Evolutionary conservation across 768 basidiomycete species (phyloP), one percentile per base, ranked within the genome.

Genomic region (Termitomyces sp.): DNA sequence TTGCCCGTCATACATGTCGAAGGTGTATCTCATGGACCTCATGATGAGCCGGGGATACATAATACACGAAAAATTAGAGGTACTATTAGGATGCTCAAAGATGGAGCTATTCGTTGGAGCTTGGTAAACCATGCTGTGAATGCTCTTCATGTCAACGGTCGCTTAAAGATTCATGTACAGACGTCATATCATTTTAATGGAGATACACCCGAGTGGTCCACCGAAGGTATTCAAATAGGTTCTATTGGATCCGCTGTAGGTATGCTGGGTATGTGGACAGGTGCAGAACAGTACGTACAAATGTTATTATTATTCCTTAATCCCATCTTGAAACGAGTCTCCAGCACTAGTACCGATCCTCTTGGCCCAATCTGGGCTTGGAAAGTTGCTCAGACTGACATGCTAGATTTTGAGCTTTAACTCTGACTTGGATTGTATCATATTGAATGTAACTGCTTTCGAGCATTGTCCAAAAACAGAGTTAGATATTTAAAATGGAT

Each of bases 191-290:
- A 68, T 15, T 51, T 66, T 0, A 69, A 69, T 11, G 66, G 73
- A 17, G 62, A 64, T 19, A 56, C 56, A 5, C 69, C 75, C 0
- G 75, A 81, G 57, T 84, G 82, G 83, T 66, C 70, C 1, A 77
- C 73, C 12, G 82, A 85, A 57, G 79, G 74, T n/a, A 68, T 84
- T 0, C 83, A 85, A 56, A 64, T 84, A 11, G 84, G 84, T 12
- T 76, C 75, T 2, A 66, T 79, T 15, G 80, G 80, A 6, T 79
- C 79, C n/a, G 75, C 74, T 0, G 62, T 73, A 21, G 83, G 84
- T 9, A 64, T 81, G 2, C 67, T 85, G 1, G 83, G 82, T 8
- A 60, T 68, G 60, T 83, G 81, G 81, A 82, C 82, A 0, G 78
- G 79, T 8, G 76, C 75, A 14, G 63, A 62, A 17, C 81, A 83